These are phyloP conservation scores for Syzygium aqueum DNA, from an alignment of 345 rosid species.

Conservation along the genomic window DNA sequence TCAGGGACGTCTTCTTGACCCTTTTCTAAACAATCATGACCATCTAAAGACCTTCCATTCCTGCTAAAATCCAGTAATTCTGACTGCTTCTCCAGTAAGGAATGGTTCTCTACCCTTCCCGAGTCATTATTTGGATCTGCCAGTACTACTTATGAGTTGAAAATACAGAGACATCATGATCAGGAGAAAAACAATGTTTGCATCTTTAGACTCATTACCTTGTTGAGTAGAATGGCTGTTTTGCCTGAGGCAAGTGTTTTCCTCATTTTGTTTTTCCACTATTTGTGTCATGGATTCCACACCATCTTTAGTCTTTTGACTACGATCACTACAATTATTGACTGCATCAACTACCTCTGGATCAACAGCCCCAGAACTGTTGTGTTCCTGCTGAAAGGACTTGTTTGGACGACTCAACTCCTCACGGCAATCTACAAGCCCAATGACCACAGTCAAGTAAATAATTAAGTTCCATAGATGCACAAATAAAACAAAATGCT, in stretches of 20 bases:
- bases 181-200: not conserved
- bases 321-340: not conserved
- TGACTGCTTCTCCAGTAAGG: conserved; percentile 11
- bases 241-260: not conserved
- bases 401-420: conserved; percentile 1
- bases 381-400: not conserved
- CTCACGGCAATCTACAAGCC: conserved; percentile 12
- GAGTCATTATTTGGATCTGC: conserved; percentile 8
- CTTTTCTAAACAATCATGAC: conserved; percentile 20
- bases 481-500: not conserved
- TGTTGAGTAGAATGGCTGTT: not conserved
- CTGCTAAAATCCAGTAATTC: conserved; percentile 3
- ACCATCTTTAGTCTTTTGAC: not conserved
- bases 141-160: not conserved
- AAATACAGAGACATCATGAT: not conserved
- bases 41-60: conserved; percentile 1
- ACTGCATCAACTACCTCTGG: conserved; percentile 1
- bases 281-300: not conserved
- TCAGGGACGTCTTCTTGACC: conserved; percentile 18
- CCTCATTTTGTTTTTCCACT: not conserved
- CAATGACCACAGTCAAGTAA: not conserved
- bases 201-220: not conserved
- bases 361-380: not conserved
- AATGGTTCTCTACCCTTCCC: conserved; percentile 6
- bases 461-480: not conserved